A percentile compares a stretch with the other conserved stretches of the same genome.
These are phyloP conservation scores for Beauveria pseudobassiana DNA, from an alignment of 2,329 filamentous ascomycete genomes.

Conservation along the genomic window DNA sequence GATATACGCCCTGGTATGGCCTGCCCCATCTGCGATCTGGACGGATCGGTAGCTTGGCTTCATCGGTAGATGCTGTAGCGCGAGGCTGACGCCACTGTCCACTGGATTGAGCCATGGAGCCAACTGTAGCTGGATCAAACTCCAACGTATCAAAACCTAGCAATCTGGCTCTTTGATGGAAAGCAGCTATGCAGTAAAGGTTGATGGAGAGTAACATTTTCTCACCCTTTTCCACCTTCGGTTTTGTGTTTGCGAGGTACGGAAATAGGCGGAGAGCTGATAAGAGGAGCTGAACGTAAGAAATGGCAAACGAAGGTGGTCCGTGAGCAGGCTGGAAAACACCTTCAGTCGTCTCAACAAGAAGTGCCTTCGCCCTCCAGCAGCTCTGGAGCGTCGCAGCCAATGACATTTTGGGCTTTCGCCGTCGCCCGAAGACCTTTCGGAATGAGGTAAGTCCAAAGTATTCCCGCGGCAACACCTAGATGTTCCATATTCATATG, in stretches of 20 bases:
- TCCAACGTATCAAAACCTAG: neutral
- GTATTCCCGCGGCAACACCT: neutral
- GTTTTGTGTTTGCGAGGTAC: neutral
- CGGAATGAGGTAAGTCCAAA: neutral
- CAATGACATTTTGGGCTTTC: neutral
- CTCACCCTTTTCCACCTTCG: neutral
- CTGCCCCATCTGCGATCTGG: neutral
- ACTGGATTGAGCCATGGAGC: neutral
- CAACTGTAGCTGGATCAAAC: neutral
- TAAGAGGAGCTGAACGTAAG: neutral
- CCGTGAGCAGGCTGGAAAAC: neutral
- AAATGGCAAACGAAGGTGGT: neutral
- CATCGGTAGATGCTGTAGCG: neutral
- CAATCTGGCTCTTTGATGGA: neutral
- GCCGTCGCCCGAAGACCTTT: neutral
- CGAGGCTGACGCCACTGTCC: neutral
- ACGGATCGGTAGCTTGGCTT: neutral
- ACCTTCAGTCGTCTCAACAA: neutral
- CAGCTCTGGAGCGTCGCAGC: neutral
- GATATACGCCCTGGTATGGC: neutral
- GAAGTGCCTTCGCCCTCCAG: neutral
- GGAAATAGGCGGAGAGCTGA: neutral
- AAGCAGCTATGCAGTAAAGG: neutral
- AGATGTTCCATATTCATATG: neutral
- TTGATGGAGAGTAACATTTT: neutral